Evolutionary conservation across 805 yeast species (phyloP).

Genomic region (Kuraishia floccosa): DNA sequence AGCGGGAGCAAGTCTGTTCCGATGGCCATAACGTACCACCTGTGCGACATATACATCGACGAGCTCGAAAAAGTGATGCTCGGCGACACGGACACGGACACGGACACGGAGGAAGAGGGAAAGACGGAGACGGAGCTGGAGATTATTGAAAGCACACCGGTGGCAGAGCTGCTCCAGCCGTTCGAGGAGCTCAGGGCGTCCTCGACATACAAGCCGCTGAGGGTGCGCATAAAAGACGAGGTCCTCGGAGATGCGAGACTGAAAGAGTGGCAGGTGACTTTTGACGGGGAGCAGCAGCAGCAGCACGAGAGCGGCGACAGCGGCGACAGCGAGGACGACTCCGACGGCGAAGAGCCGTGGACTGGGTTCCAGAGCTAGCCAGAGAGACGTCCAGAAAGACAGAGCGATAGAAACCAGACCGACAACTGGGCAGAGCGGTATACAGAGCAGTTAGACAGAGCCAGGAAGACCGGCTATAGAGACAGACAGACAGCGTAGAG

Average conservation of each 20-base stretch:
- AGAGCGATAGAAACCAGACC: too few relatives aligned
- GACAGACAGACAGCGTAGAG: too few relatives aligned
- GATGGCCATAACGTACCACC: conserved; percentile 72
- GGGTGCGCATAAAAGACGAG: conserved; percentile 54
- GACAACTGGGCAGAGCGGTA: too few relatives aligned
- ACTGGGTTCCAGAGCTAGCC: too few relatives aligned
- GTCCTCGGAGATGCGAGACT: conserved; percentile 56
- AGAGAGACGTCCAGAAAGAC: too few relatives aligned
- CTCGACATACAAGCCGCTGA: conserved; percentile 49
- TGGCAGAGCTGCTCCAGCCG: conserved; percentile 45
- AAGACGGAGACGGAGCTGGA: conserved; percentile 19
- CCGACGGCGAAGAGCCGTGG: conserved; percentile 14
- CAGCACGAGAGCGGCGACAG: conserved; percentile 15
- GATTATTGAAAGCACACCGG: conserved; percentile 35
- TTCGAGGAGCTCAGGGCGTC: conserved; percentile 38
- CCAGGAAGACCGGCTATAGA: too few relatives aligned
- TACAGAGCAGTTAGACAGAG: too few relatives aligned
- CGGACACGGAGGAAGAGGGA: conserved; percentile 30
- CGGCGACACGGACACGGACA: conserved; percentile 34
- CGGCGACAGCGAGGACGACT: conserved; percentile 17
- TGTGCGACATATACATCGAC: conserved; percentile 74
- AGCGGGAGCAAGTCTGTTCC: conserved; percentile 53
- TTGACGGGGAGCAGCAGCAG: conserved; percentile 14
- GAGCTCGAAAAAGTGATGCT: conserved; percentile 66
- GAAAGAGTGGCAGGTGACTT: conserved; percentile 55